Evolutionary conservation across 768 basidiomycete genomes (phyloP).

Genomic region (Suillus placidus): DNA sequence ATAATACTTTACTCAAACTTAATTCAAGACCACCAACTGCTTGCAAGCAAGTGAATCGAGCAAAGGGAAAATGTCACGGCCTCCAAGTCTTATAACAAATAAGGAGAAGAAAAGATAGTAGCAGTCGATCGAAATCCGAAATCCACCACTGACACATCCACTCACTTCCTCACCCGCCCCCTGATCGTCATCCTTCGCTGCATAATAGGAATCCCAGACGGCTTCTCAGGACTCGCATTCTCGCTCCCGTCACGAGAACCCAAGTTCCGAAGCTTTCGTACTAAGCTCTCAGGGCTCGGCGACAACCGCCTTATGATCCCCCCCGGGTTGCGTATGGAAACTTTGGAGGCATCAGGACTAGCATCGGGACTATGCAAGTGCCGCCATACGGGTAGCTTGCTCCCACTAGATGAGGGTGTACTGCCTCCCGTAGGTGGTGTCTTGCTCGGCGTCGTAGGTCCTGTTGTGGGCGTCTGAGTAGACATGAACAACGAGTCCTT

Average conservation of each 20-base stretch:
- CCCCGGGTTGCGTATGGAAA: conserved; percentile 12
- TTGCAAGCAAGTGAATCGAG: background rate
- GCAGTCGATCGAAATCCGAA: background rate
- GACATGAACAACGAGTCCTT: conserved; percentile 23
- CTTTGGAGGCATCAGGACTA: conserved; percentile 24
- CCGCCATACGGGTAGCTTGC: conserved; percentile 35
- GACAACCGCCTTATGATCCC: background rate
- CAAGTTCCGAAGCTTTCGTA: conserved; percentile 28
- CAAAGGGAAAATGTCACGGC: background rate
- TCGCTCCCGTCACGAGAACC: conserved; percentile 22
- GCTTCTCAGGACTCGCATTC: conserved; percentile 26
- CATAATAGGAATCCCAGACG: conserved; percentile 32
- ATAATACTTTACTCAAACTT: background rate
- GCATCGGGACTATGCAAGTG: conserved; percentile 28
- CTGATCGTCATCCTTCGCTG: conserved; percentile 32
- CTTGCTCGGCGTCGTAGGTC: conserved; percentile 30
- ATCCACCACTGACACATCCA: background rate
- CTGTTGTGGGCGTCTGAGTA: conserved; percentile 23
- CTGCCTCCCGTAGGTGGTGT: conserved; percentile 17
- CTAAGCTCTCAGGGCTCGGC: conserved; percentile 23
- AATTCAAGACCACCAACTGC: background rate
- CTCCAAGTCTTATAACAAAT: background rate
- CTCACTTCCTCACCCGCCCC: conserved; percentile 23
- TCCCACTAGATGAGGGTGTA: conserved; percentile 18
- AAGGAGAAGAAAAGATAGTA: background rate